A percentile compares a stretch with the other conserved stretches of the same genome.
These are phyloP conservation scores for Picea sitchensis DNA, from an alignment of 75 land plant species.

Conservation along the genomic window DNA sequence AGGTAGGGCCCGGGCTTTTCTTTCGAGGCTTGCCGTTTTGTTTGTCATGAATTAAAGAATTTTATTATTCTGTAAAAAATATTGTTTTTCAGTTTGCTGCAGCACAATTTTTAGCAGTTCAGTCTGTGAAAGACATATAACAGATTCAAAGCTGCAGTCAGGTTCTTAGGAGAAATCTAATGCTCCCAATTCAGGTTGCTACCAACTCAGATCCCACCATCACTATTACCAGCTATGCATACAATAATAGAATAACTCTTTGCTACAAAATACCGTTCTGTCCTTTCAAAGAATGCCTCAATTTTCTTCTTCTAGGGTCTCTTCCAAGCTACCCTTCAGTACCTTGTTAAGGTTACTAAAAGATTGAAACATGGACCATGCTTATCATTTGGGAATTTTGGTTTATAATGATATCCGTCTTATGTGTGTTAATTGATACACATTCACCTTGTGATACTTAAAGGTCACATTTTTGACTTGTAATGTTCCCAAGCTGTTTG, in stretches of 20 bases:
- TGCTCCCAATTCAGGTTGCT: not conserved
- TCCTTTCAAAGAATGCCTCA: not conserved
- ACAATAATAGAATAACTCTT: too few relatives aligned
- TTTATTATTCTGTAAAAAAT: not conserved
- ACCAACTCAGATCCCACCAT: too few relatives aligned
- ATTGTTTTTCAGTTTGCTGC: constrained; percentile 5
- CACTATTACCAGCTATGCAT: too few relatives aligned
- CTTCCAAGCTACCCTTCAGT: not conserved
- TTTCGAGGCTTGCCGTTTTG: not conserved
- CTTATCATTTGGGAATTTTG: not conserved
- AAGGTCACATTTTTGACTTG: not conserved
- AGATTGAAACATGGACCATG: not conserved
- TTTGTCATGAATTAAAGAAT: not conserved
- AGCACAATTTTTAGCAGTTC: not conserved
- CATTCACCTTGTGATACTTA: not conserved
- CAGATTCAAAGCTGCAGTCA: not conserved
- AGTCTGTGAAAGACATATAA: not conserved
- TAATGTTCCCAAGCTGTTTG: too few relatives aligned
- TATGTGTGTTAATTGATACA: not conserved
- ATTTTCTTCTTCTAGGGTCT: not conserved
- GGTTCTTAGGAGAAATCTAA: not conserved
- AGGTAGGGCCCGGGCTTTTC: constrained; percentile 36
- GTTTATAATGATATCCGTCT: not conserved
- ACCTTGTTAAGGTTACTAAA: not conserved
- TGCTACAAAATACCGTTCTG: too few relatives aligned